These are phyloP conservation scores for Cronartium quercuum DNA, from an alignment of 1,284 basidiomycete genomes.

Conservation along the genomic window DNA sequence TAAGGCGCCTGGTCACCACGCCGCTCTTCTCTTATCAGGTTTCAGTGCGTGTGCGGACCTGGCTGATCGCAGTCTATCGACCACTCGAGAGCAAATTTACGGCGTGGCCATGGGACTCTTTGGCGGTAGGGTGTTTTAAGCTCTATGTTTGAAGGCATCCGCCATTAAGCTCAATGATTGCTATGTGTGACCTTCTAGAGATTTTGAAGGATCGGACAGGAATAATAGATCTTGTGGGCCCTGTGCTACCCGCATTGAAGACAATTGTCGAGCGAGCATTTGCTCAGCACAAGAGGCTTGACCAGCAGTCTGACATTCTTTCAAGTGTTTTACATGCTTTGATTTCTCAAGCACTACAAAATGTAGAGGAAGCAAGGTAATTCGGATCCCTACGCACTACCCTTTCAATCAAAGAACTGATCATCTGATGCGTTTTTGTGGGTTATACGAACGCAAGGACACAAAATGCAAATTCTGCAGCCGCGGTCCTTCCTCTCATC, in stretches of 20 bases:
- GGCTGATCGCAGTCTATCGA: slow-evolving; percentile 40
- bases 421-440: not conserved
- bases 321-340: slow-evolving; percentile 69
- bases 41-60: slow-evolving; percentile 33
- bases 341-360: slow-evolving; percentile 72
- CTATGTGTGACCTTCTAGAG: slow-evolving; percentile 53
- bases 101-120: slow-evolving; percentile 19
- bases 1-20: slow-evolving; percentile 8
- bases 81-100: slow-evolving; percentile 29
- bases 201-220: slow-evolving; percentile 74
- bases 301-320: slow-evolving; percentile 34
- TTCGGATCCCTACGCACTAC: not conserved
- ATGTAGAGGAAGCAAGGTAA: slow-evolving; percentile 85
- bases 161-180: not conserved
- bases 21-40: slow-evolving; percentile 16
- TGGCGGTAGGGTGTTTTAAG: slow-evolving; percentile 5
- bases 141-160: not conserved
- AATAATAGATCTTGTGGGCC: slow-evolving; percentile 68
- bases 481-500: not conserved
- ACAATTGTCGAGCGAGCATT: slow-evolving; percentile 56
- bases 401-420: not conserved
- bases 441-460: not conserved
- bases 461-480: not conserved
- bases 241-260: slow-evolving; percentile 72
- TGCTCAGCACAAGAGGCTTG: not conserved